A percentile compares a stretch with the other conserved stretches of the same genome.
Evolutionary conservation across 225 moss, liverwort and hornwort species (phyloP).

Genomic region (Pseudoscleropodium purum): DNA sequence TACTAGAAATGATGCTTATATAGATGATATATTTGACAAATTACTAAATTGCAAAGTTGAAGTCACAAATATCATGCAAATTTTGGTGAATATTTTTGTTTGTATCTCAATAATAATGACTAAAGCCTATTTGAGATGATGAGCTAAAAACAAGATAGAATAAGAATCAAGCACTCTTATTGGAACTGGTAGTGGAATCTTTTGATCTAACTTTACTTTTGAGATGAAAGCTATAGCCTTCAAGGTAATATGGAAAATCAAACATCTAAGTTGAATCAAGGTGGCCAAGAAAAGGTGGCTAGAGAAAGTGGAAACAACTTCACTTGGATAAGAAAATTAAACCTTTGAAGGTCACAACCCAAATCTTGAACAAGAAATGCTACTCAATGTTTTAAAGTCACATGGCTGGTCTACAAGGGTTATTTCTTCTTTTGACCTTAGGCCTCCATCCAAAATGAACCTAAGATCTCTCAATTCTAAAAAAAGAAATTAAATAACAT

Average conservation of each 20-base stretch:
- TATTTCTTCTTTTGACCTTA: not conserved
- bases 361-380: not conserved
- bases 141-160: not conserved
- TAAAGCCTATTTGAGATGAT: not conserved
- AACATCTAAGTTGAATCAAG: rapidly evolving
- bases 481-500: not conserved
- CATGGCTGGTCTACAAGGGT: not conserved
- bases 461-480: not conserved
- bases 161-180: rapidly evolving
- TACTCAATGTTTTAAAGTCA: not conserved
- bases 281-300: not conserved
- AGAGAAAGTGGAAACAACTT: not conserved
- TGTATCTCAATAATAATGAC: not conserved
- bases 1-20: not conserved
- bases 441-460: not conserved
- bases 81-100: not conserved
- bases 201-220: not conserved
- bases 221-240: not conserved
- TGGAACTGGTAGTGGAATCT: not conserved
- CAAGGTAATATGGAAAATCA: not conserved
- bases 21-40: not conserved
- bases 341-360: not conserved
- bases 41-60: not conserved
- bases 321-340: not conserved
- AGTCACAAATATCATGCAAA: rapidly evolving